Base-by-base conservation (phyloP, 73 alveolate species). In the Uronychia setigera region DNA sequence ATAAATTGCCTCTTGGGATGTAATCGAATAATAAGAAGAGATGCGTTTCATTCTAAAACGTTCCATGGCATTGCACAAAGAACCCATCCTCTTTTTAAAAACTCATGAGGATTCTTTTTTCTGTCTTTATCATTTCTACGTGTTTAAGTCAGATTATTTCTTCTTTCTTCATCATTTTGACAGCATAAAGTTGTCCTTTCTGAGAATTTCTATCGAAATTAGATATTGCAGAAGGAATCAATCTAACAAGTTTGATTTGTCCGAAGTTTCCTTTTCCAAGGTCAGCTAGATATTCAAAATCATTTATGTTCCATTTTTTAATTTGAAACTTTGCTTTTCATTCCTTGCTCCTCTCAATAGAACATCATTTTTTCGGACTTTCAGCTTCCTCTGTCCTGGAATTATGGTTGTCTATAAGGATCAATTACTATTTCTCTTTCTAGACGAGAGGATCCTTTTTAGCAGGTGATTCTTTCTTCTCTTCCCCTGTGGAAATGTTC, bases 1-100 rank as follows among this genome's bases (percentile, higher is more conserved):
- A 46, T 5, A 98, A 96, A 76, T 97, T 99, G 14, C 99, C 99
- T 27, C 99, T 99, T 80, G 91, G 81, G 31, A 96, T 93, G 76
- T 93, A 91, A 89, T 97, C 99, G 19, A 97, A 86, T 32, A 94
- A 86, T 58, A 97, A 93, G 81, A 93, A 97, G 29, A 97, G 83
- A 91, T 92, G 81, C 1, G 27, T 32, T 1, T 25, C 81, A 28
- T 25, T 32, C 59, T 76, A 30, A 30, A 76, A 76, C 25, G 59
- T 28, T 29, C 32, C 81, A 30, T 28, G n/a, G 29, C n/a, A 31
- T 0, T 83, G n/a, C 59, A 76, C 81, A 76, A 32, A 26, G 19
- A 25, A 76, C 5, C n/a, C n/a, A 19, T 46, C 67, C n/a, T 19
- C 19, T 19, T 28, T 76, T 27, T 9, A 5, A 76, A 76, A 32